phyloP scores from a whole-genome alignment of 2,329 filamentous ascomycete species.

The Colletotrichum spinosum region DNA sequence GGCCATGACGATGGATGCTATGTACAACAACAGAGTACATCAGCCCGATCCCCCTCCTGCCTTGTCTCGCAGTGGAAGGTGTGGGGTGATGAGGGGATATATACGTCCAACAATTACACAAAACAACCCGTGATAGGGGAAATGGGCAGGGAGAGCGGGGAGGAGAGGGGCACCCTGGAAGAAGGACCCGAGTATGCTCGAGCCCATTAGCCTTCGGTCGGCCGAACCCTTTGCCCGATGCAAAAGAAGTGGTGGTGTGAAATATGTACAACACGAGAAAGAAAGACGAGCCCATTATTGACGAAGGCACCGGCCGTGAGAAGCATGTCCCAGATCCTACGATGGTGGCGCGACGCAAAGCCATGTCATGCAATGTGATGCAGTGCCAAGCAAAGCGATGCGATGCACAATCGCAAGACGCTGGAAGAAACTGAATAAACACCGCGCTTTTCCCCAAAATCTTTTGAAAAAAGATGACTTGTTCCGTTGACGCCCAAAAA shows the following conservation, averaged over 20 bases:
- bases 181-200: background rate
- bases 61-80: slow-evolving; percentile 32
- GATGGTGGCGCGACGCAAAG: too few species aligned
- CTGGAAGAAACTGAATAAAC: background rate
- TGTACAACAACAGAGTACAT: slow-evolving; percentile 33
- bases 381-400: too few species aligned
- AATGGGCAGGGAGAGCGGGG: background rate
- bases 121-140: slow-evolving; percentile 1
- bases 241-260: slow-evolving; percentile 27
- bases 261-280: slow-evolving; percentile 37
- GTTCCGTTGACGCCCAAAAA: slow-evolving; percentile 37
- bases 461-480: slow-evolving; percentile 23
- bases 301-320: slow-evolving; percentile 28
- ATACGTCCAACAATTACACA: slow-evolving; percentile 37
- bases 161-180: background rate
- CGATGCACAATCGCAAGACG: slow-evolving; percentile 8
- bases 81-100: slow-evolving; percentile 22
- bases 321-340: slow-evolving; percentile 18
- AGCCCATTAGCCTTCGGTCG: background rate
- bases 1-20: slow-evolving; percentile 26
- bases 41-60: slow-evolving; percentile 11
- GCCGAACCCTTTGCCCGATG: background rate
- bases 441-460: slow-evolving; percentile 19
- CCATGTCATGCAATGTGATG: too few species aligned
- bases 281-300: slow-evolving; percentile 26